phyloP scores from a whole-genome alignment of 371 early-diverging fungal species.

The Mortierella sp. region DNA sequence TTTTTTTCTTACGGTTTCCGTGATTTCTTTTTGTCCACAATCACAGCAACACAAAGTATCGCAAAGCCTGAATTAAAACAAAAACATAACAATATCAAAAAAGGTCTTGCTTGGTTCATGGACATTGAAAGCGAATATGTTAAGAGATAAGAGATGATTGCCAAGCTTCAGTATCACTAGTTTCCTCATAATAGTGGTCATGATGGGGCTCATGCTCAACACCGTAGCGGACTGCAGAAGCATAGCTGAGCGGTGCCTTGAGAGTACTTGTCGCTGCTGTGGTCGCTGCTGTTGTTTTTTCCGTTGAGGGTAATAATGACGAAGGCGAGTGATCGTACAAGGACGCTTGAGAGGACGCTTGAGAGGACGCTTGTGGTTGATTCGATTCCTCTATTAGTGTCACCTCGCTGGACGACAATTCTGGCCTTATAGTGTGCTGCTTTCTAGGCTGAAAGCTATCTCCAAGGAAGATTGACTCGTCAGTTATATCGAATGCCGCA shows the following conservation, averaged over 20 bases:
- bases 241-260: constrained; percentile 15
- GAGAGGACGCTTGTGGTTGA: too few relatives aligned
- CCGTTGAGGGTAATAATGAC: constrained; percentile 8
- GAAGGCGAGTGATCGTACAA: too few relatives aligned
- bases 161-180: constrained; percentile 50
- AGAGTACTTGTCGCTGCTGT: background rate
- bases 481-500: background rate
- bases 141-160: constrained; percentile 3
- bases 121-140: too few relatives aligned
- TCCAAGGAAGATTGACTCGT: constrained; percentile 21
- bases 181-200: constrained; percentile 28
- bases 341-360: too few relatives aligned
- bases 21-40: constrained; percentile 32
- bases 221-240: constrained; percentile 25
- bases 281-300: background rate
- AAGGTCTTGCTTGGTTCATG: background rate
- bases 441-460: constrained; percentile 29
- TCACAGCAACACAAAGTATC: too few relatives aligned
- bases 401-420: too few relatives aligned
- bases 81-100: constrained; percentile 55
- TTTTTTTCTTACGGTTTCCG: constrained; percentile 21
- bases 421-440: too few relatives aligned
- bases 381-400: too few relatives aligned
- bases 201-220: constrained; percentile 1
- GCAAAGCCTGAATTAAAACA: constrained; percentile 57